A percentile compares a stretch with the other conserved stretches of the same genome.
Evolutionary conservation across 306 rosid genomes (phyloP).

Genomic region (Ormosia emarginata): DNA sequence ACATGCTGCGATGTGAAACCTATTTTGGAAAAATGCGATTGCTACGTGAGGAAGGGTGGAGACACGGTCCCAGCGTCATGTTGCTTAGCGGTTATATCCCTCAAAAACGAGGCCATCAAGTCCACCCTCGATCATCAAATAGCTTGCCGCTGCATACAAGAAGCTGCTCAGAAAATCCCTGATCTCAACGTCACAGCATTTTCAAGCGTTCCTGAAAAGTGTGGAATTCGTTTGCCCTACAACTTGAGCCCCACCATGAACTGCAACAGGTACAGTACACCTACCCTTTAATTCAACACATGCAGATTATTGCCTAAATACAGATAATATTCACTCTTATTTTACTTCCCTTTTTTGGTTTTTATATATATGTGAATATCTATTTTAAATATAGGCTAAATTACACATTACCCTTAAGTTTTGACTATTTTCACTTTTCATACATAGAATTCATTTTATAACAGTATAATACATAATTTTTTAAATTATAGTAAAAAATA

Average conservation of each 20-base stretch:
- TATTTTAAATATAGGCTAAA: no score
- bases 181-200: background rate
- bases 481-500: no score
- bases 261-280: constrained; percentile 25
- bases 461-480: no score
- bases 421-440: no score
- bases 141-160: constrained; percentile 43
- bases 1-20: constrained; percentile 24
- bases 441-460: no score
- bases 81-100: constrained; percentile 9
- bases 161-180: background rate
- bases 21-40: background rate
- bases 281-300: no score
- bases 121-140: background rate
- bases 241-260: constrained; percentile 29
- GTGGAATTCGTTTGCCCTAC: constrained; percentile 42
- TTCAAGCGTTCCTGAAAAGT: constrained; percentile 24
- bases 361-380: no score
- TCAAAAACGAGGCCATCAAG: background rate
- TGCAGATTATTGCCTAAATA: no score
- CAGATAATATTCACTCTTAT: no score
- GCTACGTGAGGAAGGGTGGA: constrained; percentile 16
- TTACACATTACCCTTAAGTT: no score
- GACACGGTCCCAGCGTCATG: background rate
- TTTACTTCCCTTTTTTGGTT: no score